Conservation (phyloP, 2,329 filamentous ascomycete species). For the Sclerotinia nivalis region DNA sequence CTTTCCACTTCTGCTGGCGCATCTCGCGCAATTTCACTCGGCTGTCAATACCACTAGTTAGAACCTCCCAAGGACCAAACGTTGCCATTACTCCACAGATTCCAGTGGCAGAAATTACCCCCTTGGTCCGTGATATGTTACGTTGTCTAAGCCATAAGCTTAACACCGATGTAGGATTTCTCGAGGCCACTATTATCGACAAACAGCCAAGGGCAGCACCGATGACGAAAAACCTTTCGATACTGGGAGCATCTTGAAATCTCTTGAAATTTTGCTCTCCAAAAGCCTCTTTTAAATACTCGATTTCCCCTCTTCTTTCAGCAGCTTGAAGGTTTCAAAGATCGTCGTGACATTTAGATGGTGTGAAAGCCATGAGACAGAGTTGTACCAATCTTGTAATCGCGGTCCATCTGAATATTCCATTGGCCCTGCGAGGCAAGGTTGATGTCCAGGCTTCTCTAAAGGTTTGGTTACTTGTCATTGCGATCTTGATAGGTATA, state of each 20-base stretch:
- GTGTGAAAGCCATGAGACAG: neutral
- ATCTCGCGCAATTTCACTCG: neutral
- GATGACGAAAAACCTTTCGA: neutral
- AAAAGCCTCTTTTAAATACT: neutral
- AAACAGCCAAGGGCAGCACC: neutral
- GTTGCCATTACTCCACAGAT: neutral
- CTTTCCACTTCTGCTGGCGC: neutral
- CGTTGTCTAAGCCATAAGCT: neutral
- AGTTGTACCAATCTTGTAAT: neutral
- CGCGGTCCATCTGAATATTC: neutral
- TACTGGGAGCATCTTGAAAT: neutral
- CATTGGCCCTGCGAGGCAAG: neutral
- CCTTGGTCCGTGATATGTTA: neutral
- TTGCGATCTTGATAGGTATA: neutral
- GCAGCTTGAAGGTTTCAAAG: neutral
- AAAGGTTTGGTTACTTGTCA: neutral
- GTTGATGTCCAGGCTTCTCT: neutral
- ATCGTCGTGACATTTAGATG: neutral
- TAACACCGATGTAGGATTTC: neutral
- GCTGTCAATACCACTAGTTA: neutral
- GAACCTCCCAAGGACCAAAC: neutral
- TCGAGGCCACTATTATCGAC: neutral
- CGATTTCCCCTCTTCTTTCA: neutral
- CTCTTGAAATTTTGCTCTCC: neutral
- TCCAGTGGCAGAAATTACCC: neutral